Percentiles rank a stretch among this genome's conserved stretches.
These are phyloP conservation scores for Fusarium floridanum DNA, from an alignment of 2,329 filamentous ascomycete genomes.

Conservation along the genomic window DNA sequence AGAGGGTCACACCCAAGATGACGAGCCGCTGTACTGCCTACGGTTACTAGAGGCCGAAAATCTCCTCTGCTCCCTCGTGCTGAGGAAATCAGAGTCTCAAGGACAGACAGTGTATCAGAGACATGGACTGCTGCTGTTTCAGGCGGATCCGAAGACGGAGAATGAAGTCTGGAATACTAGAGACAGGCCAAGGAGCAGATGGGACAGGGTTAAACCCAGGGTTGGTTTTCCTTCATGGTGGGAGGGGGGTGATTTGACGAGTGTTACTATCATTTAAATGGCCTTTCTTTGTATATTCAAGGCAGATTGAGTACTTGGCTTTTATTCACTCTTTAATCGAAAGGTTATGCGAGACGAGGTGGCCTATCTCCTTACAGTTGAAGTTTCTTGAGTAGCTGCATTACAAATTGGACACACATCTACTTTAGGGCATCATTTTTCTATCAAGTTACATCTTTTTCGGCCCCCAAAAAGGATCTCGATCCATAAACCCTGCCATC, in stretches of 20 bases:
- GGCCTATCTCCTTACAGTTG: neutral
- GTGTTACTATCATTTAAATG: neutral
- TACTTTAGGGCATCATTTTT: neutral
- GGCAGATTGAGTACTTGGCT: accelerated
- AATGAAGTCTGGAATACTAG: neutral
- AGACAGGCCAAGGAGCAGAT: neutral
- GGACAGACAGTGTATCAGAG: neutral
- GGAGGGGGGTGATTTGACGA: neutral
- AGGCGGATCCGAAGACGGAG: neutral
- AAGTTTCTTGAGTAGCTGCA: neutral
- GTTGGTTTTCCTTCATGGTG: conserved; percentile 3
- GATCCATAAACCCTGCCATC: neutral
- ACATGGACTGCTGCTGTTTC: neutral
- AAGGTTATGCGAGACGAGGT: neutral
- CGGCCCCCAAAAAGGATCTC: neutral
- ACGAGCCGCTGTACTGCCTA: neutral
- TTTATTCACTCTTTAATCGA: neutral
- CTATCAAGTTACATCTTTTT: neutral
- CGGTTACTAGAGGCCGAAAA: neutral
- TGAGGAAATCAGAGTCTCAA: neutral
- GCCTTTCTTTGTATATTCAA: neutral
- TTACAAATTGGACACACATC: neutral
- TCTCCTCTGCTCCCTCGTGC: neutral
- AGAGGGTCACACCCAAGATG: neutral
- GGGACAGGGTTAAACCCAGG: neutral